phyloP scores from a whole-genome alignment of 2,329 filamentous ascomycete genomes.

The Arthrobotrys entomopaga region DNA sequence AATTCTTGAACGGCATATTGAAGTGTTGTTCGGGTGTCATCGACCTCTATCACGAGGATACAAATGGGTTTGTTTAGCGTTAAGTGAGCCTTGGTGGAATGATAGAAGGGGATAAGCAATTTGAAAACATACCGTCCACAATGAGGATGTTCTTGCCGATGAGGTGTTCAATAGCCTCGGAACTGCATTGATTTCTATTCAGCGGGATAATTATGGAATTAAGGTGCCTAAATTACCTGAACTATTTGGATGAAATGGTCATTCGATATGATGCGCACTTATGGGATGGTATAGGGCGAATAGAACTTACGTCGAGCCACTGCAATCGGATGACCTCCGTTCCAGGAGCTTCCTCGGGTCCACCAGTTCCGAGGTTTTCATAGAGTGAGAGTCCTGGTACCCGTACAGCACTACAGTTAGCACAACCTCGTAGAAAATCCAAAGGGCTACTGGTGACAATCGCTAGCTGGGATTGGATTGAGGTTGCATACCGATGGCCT shows the following conservation, averaged over 20 bases:
- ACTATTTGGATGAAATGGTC: constrained; percentile 14
- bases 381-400: constrained; percentile 79
- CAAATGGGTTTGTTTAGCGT: neutral
- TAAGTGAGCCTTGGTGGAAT: neutral
- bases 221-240: constrained; percentile 27
- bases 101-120: neutral
- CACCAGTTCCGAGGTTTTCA: constrained; percentile 75
- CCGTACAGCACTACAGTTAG: constrained; percentile 1
- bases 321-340: constrained; percentile 97
- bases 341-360: constrained; percentile 78
- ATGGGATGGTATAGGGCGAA: neutral
- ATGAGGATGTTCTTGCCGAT: constrained; percentile 92
- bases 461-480: neutral
- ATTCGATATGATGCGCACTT: too few relatives aligned
- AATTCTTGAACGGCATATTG: constrained; percentile 94
- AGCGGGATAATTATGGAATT: neutral
- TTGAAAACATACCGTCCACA: constrained; percentile 71
- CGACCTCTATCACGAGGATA: constrained; percentile 70
- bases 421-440: too few relatives aligned
- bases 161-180: constrained; percentile 85
- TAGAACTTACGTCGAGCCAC: constrained; percentile 83
- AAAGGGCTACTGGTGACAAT: neutral
- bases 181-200: constrained; percentile 63
- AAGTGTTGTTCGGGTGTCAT: constrained; percentile 91
- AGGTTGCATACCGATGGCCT: constrained; percentile 78